Percentiles rank a stretch among this genome's conserved stretches.
These are phyloP conservation scores for Tolypocladium pustulatum DNA, from an alignment of 2,329 filamentous ascomycete genomes.

Conservation along the genomic window DNA sequence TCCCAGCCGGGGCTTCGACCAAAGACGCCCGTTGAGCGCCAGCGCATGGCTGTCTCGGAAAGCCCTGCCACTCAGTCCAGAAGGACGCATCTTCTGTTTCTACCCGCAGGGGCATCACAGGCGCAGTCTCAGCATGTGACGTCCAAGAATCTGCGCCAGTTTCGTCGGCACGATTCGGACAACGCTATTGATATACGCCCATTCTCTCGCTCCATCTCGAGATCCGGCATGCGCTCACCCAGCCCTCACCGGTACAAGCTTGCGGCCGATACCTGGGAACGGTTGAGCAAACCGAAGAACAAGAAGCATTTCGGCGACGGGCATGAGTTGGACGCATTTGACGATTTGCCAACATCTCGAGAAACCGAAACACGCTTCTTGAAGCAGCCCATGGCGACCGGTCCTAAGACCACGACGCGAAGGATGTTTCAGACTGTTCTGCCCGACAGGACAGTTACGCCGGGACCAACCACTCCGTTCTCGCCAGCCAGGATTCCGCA, in stretches of 20 bases:
- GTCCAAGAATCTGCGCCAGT: conserved; percentile 58
- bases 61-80: conserved; percentile 41
- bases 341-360: conserved; percentile 84
- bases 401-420: conserved; percentile 52
- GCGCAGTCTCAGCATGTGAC: conserved; percentile 70
- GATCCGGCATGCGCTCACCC: conserved; percentile 48
- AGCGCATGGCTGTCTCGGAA: conserved; percentile 34
- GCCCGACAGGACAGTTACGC: conserved; percentile 41
- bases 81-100: conserved; percentile 60
- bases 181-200: conserved; percentile 49
- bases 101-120: conserved; percentile 65
- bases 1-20: conserved; percentile 45
- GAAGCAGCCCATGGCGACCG: conserved; percentile 64
- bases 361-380: conserved; percentile 72
- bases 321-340: conserved; percentile 83
- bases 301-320: conserved; percentile 70
- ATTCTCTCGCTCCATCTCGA: conserved; percentile 45
- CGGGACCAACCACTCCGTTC: conserved; percentile 41
- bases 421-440: conserved; percentile 45
- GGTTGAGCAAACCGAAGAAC: conserved; percentile 57
- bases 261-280: conserved; percentile 47
- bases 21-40: conserved; percentile 62
- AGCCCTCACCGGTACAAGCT: conserved; percentile 41
- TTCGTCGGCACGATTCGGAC: conserved; percentile 78
- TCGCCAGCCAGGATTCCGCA: conserved; percentile 47